Conservation (phyloP, 768 basidiomycete genomes). For the Lentinula edodes region DNA sequence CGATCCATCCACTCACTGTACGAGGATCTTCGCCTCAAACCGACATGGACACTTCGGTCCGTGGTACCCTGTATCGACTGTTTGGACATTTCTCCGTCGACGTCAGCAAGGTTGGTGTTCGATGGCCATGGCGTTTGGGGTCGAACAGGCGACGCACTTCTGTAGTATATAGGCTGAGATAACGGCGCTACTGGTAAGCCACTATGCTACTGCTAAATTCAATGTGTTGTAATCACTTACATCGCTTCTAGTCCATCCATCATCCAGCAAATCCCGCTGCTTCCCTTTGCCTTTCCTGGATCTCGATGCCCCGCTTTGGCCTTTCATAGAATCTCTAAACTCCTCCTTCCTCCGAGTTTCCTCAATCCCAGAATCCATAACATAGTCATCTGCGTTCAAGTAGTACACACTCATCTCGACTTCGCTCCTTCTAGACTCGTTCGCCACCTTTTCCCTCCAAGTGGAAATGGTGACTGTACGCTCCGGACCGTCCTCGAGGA, state of each 20-base stretch:
- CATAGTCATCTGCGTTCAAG: conserved; percentile 16
- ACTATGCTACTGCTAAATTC: not conserved
- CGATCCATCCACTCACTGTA: not conserved
- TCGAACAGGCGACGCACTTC: not conserved
- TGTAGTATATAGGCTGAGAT: not conserved
- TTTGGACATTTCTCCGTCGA: not conserved
- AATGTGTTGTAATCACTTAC: not conserved
- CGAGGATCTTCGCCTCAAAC: not conserved
- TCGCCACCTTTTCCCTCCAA: conserved; percentile 48
- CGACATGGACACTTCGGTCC: not conserved
- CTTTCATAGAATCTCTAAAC: not conserved
- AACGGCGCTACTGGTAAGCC: not conserved
- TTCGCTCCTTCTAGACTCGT: conserved; percentile 13
- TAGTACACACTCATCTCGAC: conserved; percentile 2
- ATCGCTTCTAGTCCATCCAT: conserved; percentile 1
- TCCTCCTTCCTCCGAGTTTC: not conserved
- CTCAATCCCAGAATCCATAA: conserved; percentile 5
- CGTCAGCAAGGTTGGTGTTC: not conserved
- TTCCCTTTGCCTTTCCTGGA: not conserved
- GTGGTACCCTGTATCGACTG: not conserved
- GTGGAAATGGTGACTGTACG: conserved; percentile 47
- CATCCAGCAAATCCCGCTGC: not conserved
- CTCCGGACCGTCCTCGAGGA: conserved; percentile 45
- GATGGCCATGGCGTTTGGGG: not conserved
- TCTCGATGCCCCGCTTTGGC: not conserved